Evolutionary conservation across 352 stramenopile genomes (phyloP).

Genomic region (Pythium folliculosum): DNA sequence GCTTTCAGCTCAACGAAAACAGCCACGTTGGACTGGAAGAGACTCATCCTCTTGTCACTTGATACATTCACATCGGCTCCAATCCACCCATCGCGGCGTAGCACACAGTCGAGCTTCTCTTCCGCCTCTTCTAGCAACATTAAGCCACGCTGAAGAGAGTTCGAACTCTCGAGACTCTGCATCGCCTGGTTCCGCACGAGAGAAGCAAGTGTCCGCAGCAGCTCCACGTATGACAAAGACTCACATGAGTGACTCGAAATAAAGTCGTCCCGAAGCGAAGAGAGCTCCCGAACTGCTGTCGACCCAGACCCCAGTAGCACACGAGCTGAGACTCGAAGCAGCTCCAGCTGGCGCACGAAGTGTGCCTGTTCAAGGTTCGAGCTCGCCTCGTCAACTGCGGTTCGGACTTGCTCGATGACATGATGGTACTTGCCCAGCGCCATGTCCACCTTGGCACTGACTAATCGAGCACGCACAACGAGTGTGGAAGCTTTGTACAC

Average conservation of each 20-base stretch:
- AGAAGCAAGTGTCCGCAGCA: constrained; percentile 41
- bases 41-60: constrained; percentile 40
- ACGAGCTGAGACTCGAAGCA: constrained; percentile 41
- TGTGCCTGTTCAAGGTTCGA: constrained; percentile 40
- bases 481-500: constrained; percentile 21
- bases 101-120: constrained; percentile 39
- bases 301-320: constrained; percentile 43
- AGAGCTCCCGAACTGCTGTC: constrained; percentile 29
- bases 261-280: constrained; percentile 29
- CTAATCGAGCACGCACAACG: constrained; percentile 15
- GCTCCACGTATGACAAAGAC: constrained; percentile 37
- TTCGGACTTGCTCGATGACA: constrained; percentile 31
- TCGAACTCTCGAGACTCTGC: background rate
- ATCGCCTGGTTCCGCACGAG: constrained; percentile 24
- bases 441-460: constrained; percentile 37
- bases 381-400: constrained; percentile 43
- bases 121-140: constrained; percentile 38
- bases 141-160: background rate
- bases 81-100: constrained; percentile 66
- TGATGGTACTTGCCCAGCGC: constrained; percentile 32
- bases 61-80: constrained; percentile 29
- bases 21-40: constrained; percentile 56
- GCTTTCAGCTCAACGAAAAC: constrained; percentile 54
- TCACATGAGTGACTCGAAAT: constrained; percentile 26
- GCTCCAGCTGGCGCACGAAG: constrained; percentile 42